These are phyloP conservation scores for Phytophthora sp. DNA, from an alignment of 352 stramenopile genomes.

Conservation along the genomic window DNA sequence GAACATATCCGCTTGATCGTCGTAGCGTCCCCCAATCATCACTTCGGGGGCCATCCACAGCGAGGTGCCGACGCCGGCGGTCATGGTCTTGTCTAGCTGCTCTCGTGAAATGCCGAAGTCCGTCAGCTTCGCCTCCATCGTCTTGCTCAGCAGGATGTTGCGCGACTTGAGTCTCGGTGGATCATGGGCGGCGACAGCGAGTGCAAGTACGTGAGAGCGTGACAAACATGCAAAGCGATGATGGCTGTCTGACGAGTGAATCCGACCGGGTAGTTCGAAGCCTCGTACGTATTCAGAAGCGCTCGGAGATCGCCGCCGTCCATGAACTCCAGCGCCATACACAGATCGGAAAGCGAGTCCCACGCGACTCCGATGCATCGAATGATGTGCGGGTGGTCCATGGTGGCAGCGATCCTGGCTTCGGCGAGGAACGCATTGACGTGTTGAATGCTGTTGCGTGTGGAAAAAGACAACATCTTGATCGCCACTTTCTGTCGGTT, in stretches of 20 bases:
- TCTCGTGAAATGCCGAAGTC: constrained; percentile 31
- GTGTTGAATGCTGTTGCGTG: constrained; percentile 11
- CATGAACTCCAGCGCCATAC: constrained; percentile 51
- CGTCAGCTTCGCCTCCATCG: constrained; percentile 29
- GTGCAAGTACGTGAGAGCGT: constrained; percentile 30
- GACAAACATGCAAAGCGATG: constrained; percentile 39
- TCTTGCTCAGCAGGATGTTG: constrained; percentile 49
- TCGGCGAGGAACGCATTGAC: constrained; percentile 46
- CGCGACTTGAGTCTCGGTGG: constrained; percentile 61
- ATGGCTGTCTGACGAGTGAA: constrained; percentile 8
- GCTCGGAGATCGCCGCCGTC: constrained; percentile 41
- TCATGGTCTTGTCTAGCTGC: constrained; percentile 28
- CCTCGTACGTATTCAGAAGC: constrained; percentile 26
- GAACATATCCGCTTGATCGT: constrained; percentile 14
- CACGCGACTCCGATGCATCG: constrained; percentile 56
- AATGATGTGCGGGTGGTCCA: constrained; percentile 55
- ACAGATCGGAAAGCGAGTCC: constrained; percentile 37
- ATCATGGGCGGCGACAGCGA: constrained; percentile 27
- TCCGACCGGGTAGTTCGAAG: constrained; percentile 9
- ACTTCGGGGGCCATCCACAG: constrained; percentile 21
- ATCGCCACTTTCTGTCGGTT: constrained; percentile 39
- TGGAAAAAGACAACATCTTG: constrained; percentile 29
- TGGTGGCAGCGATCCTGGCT: constrained; percentile 35
- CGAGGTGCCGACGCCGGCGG: constrained; percentile 20
- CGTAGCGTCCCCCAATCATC: constrained; percentile 12